phyloP scores from a whole-genome alignment of 164 flowering plant genomes.

The Warburgia ugandensis region DNA sequence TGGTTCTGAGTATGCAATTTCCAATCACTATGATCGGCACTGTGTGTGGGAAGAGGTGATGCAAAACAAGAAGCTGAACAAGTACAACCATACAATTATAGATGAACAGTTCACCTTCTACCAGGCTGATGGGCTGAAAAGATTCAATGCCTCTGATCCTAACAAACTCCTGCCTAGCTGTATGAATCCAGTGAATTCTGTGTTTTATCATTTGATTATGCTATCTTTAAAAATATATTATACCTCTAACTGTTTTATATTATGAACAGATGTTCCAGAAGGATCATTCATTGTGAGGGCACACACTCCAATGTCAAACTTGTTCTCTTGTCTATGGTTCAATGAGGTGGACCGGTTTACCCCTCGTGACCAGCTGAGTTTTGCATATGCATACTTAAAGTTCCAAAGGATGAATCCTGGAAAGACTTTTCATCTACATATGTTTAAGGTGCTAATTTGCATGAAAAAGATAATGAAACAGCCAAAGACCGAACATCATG shows the following conservation, averaged over 20 bases:
- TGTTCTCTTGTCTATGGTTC: constrained; percentile 99
- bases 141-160: constrained; percentile 79
- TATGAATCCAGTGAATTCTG: constrained; percentile 24
- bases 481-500: neutral
- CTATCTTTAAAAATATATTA: neutral
- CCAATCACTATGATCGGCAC: constrained; percentile 94
- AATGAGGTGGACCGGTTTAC: constrained; percentile 97
- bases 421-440: constrained; percentile 72
- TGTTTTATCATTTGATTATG: neutral
- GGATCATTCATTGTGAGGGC: constrained; percentile 95
- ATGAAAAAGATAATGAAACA: neutral
- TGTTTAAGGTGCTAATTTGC: constrained; percentile 86
- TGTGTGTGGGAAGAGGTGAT: constrained; percentile 98
- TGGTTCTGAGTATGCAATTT: constrained; percentile 83
- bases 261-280: constrained; percentile 89
- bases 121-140: constrained; percentile 78
- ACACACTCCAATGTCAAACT: constrained; percentile 98
- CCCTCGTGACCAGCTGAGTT: constrained; percentile 96
- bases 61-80: constrained; percentile 86
- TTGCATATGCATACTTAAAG: constrained; percentile 83
- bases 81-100: constrained; percentile 84
- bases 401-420: constrained; percentile 71
- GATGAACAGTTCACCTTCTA: constrained; percentile 88
- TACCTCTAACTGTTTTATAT: neutral
- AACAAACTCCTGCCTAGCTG: constrained; percentile 85